Conservation (phyloP, 2,329 filamentous ascomycete species). For the Fusarium stilboides region DNA sequence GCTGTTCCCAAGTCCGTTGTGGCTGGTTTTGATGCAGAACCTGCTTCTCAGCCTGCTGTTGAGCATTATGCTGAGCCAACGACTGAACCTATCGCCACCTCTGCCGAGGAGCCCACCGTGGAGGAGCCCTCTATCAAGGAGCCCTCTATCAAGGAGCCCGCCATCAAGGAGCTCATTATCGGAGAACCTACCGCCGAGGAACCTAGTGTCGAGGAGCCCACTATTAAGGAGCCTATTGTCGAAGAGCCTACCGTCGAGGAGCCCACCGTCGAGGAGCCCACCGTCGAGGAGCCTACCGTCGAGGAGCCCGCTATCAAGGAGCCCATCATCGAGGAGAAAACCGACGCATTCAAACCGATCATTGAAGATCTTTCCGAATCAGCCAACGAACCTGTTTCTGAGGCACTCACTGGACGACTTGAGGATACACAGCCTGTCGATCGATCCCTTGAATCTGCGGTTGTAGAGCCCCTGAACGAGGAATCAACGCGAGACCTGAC, state of each 20-base stretch:
- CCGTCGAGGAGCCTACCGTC: neutral
- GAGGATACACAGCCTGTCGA: neutral
- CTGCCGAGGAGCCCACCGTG: slow-evolving; percentile 10
- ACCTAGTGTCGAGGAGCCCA: slow-evolving; percentile 3
- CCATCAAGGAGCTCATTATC: too few relatives aligned
- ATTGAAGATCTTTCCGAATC: neutral
- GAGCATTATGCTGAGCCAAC: slow-evolving; percentile 3
- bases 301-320: slow-evolving; percentile 6
- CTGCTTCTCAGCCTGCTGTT: slow-evolving; percentile 3
- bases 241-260: slow-evolving; percentile 5
- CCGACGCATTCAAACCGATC: neutral
- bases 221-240: neutral
- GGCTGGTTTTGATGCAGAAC: neutral
- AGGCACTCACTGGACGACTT: neutral
- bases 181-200: slow-evolving; percentile 2
- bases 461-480: slow-evolving; percentile 6
- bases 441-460: neutral
- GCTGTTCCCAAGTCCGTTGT: slow-evolving; percentile 9
- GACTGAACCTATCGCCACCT: neutral
- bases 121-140: slow-evolving; percentile 10
- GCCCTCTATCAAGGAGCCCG: slow-evolving; percentile 1
- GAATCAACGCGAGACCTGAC: neutral
- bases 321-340: neutral
- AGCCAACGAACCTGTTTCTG: slow-evolving; percentile 18
- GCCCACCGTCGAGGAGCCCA: neutral